These are phyloP conservation scores for Aspergillus sp. DNA, from an alignment of 2,329 filamentous ascomycete species.

Conservation along the genomic window DNA sequence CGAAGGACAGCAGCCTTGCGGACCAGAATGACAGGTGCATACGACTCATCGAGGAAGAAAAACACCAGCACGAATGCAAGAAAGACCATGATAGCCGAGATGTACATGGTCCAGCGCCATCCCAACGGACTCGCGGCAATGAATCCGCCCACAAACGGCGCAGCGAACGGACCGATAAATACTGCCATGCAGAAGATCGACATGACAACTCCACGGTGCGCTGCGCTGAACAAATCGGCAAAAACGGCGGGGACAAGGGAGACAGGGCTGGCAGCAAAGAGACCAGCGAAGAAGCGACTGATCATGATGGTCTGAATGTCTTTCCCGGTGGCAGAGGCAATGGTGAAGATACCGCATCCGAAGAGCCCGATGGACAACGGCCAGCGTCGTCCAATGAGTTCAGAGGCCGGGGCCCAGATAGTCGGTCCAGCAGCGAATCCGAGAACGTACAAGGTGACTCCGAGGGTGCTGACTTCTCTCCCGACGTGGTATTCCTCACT, in stretches of 20 bases:
- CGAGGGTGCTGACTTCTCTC: constrained; percentile 48
- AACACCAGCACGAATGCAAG: constrained; percentile 40
- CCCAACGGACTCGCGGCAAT: constrained; percentile 51
- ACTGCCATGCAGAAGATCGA: constrained; percentile 55
- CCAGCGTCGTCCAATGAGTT: constrained; percentile 61
- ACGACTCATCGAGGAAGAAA: constrained; percentile 56
- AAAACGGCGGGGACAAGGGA: constrained; percentile 49
- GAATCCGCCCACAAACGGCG: constrained; percentile 56
- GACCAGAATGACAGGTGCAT: constrained; percentile 48
- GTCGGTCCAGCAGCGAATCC: constrained; percentile 63
- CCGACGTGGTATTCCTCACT: constrained; percentile 52
- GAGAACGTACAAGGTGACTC: constrained; percentile 53
- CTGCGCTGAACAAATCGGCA: constrained; percentile 55
- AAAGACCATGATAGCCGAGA: constrained; percentile 58
- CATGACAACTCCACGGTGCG: constrained; percentile 46
- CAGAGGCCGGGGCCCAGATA: constrained; percentile 64
- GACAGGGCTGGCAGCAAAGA: constrained; percentile 50
- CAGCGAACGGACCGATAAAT: constrained; percentile 52
- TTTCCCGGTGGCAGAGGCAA: constrained; percentile 47
- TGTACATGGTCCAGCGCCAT: constrained; percentile 57
- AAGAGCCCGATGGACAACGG: constrained; percentile 49
- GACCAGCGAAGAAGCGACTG: constrained; percentile 50
- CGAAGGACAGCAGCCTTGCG: constrained; percentile 52
- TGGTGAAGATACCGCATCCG: constrained; percentile 48
- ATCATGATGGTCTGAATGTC: constrained; percentile 47